Percentiles rank a stretch among this genome's conserved stretches.
Evolutionary conservation across 1,284 basidiomycete genomes (phyloP).

Genomic region (Sparassis latifolia): DNA sequence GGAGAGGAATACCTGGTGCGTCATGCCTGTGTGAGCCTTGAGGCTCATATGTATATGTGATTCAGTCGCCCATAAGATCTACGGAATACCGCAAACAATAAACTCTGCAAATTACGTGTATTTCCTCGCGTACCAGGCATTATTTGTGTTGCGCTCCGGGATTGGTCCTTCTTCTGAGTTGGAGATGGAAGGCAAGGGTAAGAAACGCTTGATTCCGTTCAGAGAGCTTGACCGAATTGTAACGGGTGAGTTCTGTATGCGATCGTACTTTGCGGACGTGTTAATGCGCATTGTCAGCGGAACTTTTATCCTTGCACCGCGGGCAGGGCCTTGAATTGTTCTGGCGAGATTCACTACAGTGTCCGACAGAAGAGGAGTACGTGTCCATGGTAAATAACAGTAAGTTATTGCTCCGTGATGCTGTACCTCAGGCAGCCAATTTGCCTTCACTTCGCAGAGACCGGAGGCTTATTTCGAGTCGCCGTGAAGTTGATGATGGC

Average conservation of each 20-base stretch:
- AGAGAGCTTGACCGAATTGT: slow-evolving; percentile 62
- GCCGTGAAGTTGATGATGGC: slow-evolving; percentile 98
- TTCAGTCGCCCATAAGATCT: slow-evolving; percentile 88
- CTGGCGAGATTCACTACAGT: slow-evolving; percentile 89
- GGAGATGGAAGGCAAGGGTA: slow-evolving; percentile 1
- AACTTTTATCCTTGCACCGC: slow-evolving; percentile 86
- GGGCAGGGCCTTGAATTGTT: slow-evolving; percentile 95
- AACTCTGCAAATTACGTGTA: slow-evolving; percentile 98
- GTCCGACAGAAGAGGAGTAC: slow-evolving; percentile 94
- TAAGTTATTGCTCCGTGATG: slow-evolving; percentile 32
- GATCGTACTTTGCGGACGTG: background rate
- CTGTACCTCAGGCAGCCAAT: background rate
- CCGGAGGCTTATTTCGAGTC: slow-evolving; percentile 89
- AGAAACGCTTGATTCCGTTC: slow-evolving; percentile 26
- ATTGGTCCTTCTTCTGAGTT: slow-evolving; percentile 9
- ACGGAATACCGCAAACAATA: slow-evolving; percentile 94
- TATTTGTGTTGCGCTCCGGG: slow-evolving; percentile 52
- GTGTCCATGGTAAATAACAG: slow-evolving; percentile 96
- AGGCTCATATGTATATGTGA: background rate
- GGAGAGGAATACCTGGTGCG: slow-evolving; percentile 79
- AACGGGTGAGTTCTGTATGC: slow-evolving; percentile 37
- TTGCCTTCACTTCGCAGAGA: slow-evolving; percentile 54
- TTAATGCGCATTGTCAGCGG: slow-evolving; percentile 40
- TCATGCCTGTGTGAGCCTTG: slow-evolving; percentile 1
- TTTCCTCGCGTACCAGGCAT: slow-evolving; percentile 81